Evolutionary conservation across 1,284 basidiomycete genomes (phyloP), one percentile per base, ranked within the genome.

Genomic region (Leccinum pachyderme): DNA sequence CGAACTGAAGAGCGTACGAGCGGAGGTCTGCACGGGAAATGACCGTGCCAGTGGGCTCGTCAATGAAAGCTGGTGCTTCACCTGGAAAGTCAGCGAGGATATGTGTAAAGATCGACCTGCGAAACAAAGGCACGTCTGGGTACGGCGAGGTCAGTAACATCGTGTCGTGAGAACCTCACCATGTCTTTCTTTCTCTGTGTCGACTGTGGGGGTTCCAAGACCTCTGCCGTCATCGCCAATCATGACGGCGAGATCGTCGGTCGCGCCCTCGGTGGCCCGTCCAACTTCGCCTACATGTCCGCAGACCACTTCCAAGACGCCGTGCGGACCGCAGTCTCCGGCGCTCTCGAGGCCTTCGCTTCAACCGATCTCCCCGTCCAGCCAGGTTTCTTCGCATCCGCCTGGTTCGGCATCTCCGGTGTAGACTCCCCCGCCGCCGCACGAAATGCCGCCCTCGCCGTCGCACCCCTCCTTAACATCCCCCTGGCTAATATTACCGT

Each of bases 181-280:
- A 81, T 84, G 82, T 72, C 82, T 7, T 74, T 88, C 61, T 87
- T 81, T 66, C 82, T 92, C 59, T 91, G 86, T 64, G 83, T 88
- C 57, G 89, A 92, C 70, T 91, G 89, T 59, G 90, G 90, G 32
- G 90, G 88, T 22, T 87, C 88, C 47, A 93, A 93, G 75, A 91
- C 89, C 7, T 80, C 85, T 25, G 87, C 80, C 8, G 87, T 81
- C 58, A 81, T 93, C 66, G 76, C 76, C 56, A 76, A 84, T 64
- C 62, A 64, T 24, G 58, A 75, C 5, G 87, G 89, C 53, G 71
- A 72, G 2, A 77, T 89, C 63, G 57, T 89, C 48, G 86, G 81
- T 1, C 82, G 84, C 32, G 86, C 81, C 0, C 70, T 75, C 13
- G 83, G 81, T 7, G 89, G 89, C 2, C 84, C 83, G 2, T 86